Conservation (phyloP, 352 stramenopile genomes). For the Lagenidium sp. region DNA sequence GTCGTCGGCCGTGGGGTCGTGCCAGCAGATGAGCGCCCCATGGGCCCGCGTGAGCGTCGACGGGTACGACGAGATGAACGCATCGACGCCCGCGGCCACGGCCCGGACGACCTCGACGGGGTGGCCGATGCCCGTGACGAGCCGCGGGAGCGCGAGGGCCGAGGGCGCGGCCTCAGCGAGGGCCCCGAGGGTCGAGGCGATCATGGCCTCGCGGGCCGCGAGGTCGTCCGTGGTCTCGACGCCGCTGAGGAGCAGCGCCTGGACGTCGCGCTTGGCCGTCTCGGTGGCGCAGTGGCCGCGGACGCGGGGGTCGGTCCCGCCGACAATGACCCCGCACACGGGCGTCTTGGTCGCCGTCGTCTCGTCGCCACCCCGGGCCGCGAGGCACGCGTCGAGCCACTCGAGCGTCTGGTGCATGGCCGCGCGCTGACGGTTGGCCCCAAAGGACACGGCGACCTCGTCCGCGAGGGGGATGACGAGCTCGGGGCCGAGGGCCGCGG, state of each 20-base stretch:
- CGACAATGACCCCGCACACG: conserved; percentile 61
- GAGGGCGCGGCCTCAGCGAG: conserved; percentile 8
- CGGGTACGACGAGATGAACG: conserved; percentile 62
- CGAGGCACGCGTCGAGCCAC: conserved; percentile 62
- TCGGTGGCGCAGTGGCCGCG: conserved; percentile 42
- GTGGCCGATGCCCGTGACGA: conserved; percentile 58
- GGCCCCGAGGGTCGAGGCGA: conserved; percentile 27
- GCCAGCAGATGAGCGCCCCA: conserved; percentile 53
- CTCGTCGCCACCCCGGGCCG: no score
- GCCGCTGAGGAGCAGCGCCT: conserved; percentile 57
- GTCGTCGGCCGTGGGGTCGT: conserved; percentile 23
- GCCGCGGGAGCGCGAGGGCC: conserved; percentile 26
- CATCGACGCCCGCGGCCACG: conserved; percentile 47
- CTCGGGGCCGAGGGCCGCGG: conserved; percentile 33
- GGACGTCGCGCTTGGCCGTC: conserved; percentile 56
- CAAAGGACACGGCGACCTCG: conserved; percentile 43
- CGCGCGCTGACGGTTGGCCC: conserved; percentile 53
- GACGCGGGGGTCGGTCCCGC: conserved; percentile 45
- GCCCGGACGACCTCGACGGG: conserved; percentile 48
- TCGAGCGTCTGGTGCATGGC: conserved; percentile 55
- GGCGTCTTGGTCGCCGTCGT: no score
- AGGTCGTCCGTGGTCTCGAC: conserved; percentile 32
- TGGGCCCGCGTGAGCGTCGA: conserved; percentile 33
- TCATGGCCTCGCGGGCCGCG: conserved; percentile 25
- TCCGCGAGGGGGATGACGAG: conserved; percentile 60